phyloP scores from a whole-genome alignment of 371 early-diverging fungal genomes.

The Scutellospora calospora region DNA sequence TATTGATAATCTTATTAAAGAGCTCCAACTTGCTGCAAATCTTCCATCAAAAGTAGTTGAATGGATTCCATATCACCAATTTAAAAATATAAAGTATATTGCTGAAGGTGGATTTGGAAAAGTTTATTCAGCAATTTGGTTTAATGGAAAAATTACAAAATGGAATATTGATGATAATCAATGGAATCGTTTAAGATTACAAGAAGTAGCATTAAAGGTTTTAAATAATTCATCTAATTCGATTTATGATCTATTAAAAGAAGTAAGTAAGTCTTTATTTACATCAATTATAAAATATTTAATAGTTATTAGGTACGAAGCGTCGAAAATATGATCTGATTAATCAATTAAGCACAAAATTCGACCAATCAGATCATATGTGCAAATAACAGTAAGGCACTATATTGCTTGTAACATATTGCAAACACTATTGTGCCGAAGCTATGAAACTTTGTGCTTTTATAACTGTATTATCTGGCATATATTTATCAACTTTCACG shows the following conservation, averaged over 20 bases:
- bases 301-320: too few species aligned
- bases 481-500: too few species aligned
- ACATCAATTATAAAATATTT: too few species aligned
- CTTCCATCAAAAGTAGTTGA: neutral
- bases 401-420: too few species aligned
- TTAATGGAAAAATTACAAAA: neutral
- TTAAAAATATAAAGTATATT: neutral
- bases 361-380: too few species aligned
- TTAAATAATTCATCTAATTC: neutral
- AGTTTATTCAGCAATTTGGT: slow-evolving; percentile 13
- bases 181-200: neutral
- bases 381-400: too few species aligned
- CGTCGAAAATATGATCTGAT: too few species aligned
- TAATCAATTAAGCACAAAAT: too few species aligned
- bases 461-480: too few species aligned
- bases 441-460: too few species aligned
- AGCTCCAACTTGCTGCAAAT: neutral
- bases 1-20: neutral
- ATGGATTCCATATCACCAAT: slow-evolving; percentile 24
- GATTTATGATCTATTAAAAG: neutral
- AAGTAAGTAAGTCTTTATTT: slow-evolving; percentile 21
- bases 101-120: too few species aligned
- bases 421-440: too few species aligned
- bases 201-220: neutral
- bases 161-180: neutral